These are phyloP conservation scores for Sporisorium exsertum DNA, from an alignment of 1,284 basidiomycete genomes.

Conservation along the genomic window DNA sequence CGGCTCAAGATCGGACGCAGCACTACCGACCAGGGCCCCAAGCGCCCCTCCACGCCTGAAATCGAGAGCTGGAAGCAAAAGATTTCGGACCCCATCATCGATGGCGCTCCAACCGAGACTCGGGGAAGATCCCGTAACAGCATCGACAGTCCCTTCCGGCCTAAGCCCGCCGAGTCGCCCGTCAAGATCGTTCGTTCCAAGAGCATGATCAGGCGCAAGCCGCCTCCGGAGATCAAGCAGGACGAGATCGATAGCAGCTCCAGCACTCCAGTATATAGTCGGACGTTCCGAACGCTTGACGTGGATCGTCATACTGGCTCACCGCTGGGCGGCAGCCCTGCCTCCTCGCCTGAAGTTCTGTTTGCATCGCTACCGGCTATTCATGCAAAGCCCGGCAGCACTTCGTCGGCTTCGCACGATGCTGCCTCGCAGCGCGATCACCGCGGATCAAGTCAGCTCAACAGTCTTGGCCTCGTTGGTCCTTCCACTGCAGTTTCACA, in stretches of 20 bases:
- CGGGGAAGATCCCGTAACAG: slow-evolving; percentile 11
- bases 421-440: not conserved
- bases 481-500: not conserved
- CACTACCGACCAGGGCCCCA: slow-evolving; percentile 1
- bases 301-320: slow-evolving; percentile 12
- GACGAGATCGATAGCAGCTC: slow-evolving; percentile 46
- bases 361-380: not conserved
- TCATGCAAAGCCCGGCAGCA: not conserved
- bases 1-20: slow-evolving; percentile 20
- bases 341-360: slow-evolving; percentile 15
- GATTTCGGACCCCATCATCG: not conserved
- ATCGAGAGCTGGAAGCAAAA: slow-evolving; percentile 54
- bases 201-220: slow-evolving; percentile 35
- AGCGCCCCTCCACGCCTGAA: slow-evolving; percentile 44
- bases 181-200: slow-evolving; percentile 40
- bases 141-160: slow-evolving; percentile 20
- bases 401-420: not conserved
- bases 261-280: slow-evolving; percentile 31
- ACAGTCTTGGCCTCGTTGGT: slow-evolving; percentile 23
- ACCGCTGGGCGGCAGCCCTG: slow-evolving; percentile 27
- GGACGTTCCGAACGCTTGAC: slow-evolving; percentile 19
- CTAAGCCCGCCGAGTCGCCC: slow-evolving; percentile 13
- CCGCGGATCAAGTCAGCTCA: not conserved
- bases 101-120: not conserved
- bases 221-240: slow-evolving; percentile 37